These are phyloP conservation scores for Marasmius fiardii DNA, from an alignment of 1,284 basidiomycete species.

Conservation along the genomic window DNA sequence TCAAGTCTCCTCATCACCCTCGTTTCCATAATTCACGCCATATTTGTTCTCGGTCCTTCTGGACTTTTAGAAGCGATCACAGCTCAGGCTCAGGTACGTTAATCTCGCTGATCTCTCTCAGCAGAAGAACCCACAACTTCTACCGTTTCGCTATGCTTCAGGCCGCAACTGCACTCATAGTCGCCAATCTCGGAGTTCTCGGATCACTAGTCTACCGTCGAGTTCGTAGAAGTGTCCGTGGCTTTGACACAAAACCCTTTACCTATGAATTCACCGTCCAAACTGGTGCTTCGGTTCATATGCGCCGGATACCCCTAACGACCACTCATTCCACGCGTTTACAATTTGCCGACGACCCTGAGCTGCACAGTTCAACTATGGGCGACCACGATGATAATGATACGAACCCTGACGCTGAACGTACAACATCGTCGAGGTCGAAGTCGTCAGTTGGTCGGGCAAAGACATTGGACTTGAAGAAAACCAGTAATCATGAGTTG, in stretches of 20 bases:
- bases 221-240: constrained; percentile 1
- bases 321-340: background rate
- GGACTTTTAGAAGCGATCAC: constrained; percentile 14
- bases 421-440: background rate
- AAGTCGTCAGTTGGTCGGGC: background rate
- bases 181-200: constrained; percentile 2
- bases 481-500: too few species aligned
- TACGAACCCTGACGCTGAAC: background rate
- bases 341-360: background rate
- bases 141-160: background rate
- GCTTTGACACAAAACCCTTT: constrained; percentile 7
- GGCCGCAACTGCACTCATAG: constrained; percentile 13
- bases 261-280: constrained; percentile 1
- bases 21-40: constrained; percentile 12
- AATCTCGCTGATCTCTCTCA: too few species aligned
- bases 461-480: too few species aligned
- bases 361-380: background rate
- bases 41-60: constrained; percentile 12
- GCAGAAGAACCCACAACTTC: too few species aligned
- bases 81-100: constrained; percentile 13
- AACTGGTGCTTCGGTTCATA: constrained; percentile 1
- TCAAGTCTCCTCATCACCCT: constrained; percentile 12
- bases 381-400: background rate
- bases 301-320: background rate
- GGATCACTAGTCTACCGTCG: constrained; percentile 6